These are phyloP conservation scores for Colletotrichum viniferum DNA, from an alignment of 2,329 filamentous ascomycete genomes.

Conservation along the genomic window DNA sequence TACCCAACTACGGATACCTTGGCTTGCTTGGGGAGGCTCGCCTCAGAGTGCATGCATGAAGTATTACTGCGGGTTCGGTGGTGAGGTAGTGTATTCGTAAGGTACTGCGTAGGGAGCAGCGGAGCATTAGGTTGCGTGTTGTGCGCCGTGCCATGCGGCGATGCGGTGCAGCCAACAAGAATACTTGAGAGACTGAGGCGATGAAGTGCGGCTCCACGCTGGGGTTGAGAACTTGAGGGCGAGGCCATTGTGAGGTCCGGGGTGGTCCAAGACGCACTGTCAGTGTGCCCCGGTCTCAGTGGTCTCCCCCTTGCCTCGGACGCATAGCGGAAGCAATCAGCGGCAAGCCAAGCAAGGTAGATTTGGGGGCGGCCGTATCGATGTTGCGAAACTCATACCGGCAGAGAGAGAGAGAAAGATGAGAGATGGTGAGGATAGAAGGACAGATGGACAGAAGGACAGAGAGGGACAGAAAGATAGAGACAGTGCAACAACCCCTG, in stretches of 20 bases:
- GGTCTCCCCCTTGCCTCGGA: not conserved
- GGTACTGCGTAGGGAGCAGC: not conserved
- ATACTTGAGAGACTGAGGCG: not conserved
- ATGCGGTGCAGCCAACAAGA: not conserved
- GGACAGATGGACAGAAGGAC: no score
- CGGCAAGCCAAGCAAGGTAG: not conserved
- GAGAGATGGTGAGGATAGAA: no score
- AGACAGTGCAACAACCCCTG: not conserved
- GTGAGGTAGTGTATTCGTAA: not conserved
- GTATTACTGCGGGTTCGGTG: not conserved
- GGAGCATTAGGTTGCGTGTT: not conserved
- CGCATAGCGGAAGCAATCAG: not conserved
- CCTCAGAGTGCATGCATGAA: not conserved
- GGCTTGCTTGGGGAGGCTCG: not conserved
- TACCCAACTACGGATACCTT: not conserved
- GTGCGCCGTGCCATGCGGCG: not conserved
- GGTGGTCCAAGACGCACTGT: not conserved
- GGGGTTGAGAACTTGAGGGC: not conserved
- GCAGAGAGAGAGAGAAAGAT: no score
- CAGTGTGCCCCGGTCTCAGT: not conserved
- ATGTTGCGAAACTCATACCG: not conserved
- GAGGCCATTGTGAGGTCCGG: slow-evolving; percentile 1
- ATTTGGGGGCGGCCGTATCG: not conserved
- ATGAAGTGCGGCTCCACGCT: not conserved
- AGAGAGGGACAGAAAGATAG: not conserved